These are phyloP conservation scores for Candida gorgasii DNA, from an alignment of 805 yeast genomes.

Conservation along the genomic window DNA sequence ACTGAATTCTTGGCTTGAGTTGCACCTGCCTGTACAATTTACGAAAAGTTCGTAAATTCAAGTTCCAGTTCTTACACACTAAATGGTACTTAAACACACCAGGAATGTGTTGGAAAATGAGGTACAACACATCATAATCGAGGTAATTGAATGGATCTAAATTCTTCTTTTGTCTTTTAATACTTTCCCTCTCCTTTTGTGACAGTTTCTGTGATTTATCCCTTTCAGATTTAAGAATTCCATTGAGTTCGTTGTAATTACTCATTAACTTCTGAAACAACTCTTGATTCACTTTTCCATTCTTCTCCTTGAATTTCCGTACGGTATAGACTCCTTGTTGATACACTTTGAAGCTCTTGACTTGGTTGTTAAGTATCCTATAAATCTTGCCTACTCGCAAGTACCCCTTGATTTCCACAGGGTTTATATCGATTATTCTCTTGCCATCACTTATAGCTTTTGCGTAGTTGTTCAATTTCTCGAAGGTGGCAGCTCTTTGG, in stretches of 20 bases:
- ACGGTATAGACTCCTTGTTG: slow-evolving; percentile 41
- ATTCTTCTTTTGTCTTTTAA: slow-evolving; percentile 1
- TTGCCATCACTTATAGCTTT: slow-evolving; percentile 41
- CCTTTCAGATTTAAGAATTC: slow-evolving; percentile 14
- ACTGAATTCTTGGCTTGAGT: slow-evolving; percentile 26
- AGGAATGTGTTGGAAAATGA: slow-evolving; percentile 24
- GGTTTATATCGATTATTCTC: slow-evolving; percentile 36
- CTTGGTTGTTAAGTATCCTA: slow-evolving; percentile 20
- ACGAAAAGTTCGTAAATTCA: slow-evolving; percentile 25
- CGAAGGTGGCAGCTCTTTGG: slow-evolving; percentile 51
- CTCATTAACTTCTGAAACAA: slow-evolving; percentile 27
- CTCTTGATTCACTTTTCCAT: slow-evolving; percentile 18
- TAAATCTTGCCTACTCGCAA: slow-evolving; percentile 44
- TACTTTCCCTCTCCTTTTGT: background rate
- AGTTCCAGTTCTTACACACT: slow-evolving; percentile 38
- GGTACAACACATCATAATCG: slow-evolving; percentile 31
- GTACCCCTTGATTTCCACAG: slow-evolving; percentile 51
- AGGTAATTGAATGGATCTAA: slow-evolving; percentile 30
- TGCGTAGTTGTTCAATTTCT: slow-evolving; percentile 34
- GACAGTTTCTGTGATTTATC: too few species aligned
- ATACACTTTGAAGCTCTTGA: slow-evolving; percentile 36
- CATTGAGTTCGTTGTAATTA: slow-evolving; percentile 25
- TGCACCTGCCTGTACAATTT: slow-evolving; percentile 23
- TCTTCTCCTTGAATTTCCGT: slow-evolving; percentile 29
- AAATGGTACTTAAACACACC: slow-evolving; percentile 28